Conservation (phyloP, 2,329 filamentous ascomycete genomes). For the Arthrobotrys conoides region DNA sequence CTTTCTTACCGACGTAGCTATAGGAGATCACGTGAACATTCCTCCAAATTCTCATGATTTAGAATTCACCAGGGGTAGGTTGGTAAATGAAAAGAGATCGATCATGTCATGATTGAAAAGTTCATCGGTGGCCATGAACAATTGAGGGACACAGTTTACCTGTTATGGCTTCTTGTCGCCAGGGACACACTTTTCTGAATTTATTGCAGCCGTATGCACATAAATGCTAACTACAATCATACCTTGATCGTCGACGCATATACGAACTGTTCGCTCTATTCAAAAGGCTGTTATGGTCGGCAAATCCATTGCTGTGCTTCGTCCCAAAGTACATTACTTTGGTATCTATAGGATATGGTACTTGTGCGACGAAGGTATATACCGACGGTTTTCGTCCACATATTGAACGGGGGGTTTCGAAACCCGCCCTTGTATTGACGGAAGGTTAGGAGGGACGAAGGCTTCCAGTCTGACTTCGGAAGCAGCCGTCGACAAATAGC, state of each 20-base stretch:
- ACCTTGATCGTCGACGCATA: conserved; percentile 18
- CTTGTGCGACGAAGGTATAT: conserved; percentile 26
- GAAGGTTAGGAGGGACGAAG: background rate
- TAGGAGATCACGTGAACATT: conserved; percentile 2
- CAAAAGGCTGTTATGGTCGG: conserved; percentile 21
- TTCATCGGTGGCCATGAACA: conserved; percentile 8
- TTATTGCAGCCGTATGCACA: background rate
- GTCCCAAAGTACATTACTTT: background rate
- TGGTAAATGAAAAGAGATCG: background rate
- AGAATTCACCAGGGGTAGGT: background rate
- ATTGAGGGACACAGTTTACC: conserved; percentile 35
- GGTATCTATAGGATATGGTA: background rate
- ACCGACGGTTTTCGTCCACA: background rate
- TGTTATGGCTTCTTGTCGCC: conserved; percentile 1
- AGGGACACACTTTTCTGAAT: conserved; percentile 15
- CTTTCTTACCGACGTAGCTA: too few species aligned
- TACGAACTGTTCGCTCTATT: background rate
- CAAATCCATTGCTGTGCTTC: background rate
- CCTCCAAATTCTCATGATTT: background rate
- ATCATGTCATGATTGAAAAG: conserved; percentile 20
- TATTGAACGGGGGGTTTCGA: conserved; percentile 2
- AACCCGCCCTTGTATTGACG: background rate
- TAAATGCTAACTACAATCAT: conserved; percentile 24
- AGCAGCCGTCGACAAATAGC: conserved; percentile 21
- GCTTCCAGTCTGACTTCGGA: background rate